A percentile compares a stretch with the other conserved stretches of the same genome.
Evolutionary conservation across 768 basidiomycete species (phyloP).

Genomic region (Russula abietina): DNA sequence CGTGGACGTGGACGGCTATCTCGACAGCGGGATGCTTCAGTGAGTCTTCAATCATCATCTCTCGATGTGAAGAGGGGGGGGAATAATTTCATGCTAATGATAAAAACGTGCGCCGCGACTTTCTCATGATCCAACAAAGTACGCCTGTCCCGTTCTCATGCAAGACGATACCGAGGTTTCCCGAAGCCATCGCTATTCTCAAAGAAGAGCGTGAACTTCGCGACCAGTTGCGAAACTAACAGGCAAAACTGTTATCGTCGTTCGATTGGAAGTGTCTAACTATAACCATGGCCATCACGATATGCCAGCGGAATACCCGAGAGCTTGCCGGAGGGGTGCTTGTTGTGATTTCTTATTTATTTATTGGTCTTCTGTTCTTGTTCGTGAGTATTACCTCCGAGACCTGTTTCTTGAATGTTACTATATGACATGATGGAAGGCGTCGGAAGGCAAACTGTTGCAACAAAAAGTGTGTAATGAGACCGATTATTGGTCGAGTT

Average conservation of each 20-base stretch:
- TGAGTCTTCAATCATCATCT: slow-evolving; percentile 11
- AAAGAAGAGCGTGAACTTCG: slow-evolving; percentile 19
- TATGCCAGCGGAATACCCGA: not conserved
- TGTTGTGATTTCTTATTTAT: too few species aligned
- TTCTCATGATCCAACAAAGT: slow-evolving; percentile 1
- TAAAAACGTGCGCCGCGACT: not conserved
- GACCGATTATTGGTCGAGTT: not conserved
- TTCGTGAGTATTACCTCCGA: not conserved
- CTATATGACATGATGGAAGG: not conserved
- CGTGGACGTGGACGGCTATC: slow-evolving; percentile 15
- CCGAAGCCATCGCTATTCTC: slow-evolving; percentile 19
- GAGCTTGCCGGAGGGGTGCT: not conserved
- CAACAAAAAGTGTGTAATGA: slow-evolving; percentile 10
- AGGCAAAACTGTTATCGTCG: not conserved
- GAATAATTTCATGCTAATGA: not conserved
- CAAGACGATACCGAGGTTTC: slow-evolving; percentile 24
- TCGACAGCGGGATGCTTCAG: slow-evolving; percentile 25
- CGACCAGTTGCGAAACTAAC: not conserved
- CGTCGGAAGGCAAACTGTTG: too few species aligned
- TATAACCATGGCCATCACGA: not conserved
- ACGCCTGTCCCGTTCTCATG: slow-evolving; percentile 25
- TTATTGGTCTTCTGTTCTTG: not conserved
- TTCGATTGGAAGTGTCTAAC: too few species aligned
- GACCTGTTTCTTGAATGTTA: not conserved
- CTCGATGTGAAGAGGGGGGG: not conserved